phyloP scores from a whole-genome alignment of 148 eudicot species.

The Cornus kousa region DNA sequence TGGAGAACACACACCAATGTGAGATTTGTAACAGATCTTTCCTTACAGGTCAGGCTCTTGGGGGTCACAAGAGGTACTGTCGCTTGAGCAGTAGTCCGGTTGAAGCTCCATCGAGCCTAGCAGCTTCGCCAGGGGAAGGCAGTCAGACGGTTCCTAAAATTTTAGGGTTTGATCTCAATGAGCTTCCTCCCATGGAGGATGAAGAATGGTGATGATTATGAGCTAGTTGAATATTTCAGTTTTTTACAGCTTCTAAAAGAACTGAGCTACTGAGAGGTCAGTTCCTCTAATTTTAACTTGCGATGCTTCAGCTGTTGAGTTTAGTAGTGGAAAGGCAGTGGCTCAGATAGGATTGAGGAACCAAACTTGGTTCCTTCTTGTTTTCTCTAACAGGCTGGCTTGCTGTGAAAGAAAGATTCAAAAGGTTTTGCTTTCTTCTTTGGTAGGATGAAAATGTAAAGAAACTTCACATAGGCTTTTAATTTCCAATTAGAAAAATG shows the following conservation, averaged over 20 bases:
- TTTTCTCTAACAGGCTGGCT: background rate
- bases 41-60: conserved; percentile 43
- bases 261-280: background rate
- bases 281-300: conserved; percentile 8
- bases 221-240: background rate
- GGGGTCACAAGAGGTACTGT: conserved; percentile 42
- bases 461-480: conserved; percentile 5
- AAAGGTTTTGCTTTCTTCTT: conserved; percentile 13
- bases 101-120: conserved; percentile 6
- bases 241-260: background rate
- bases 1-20: conserved; percentile 15
- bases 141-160: background rate
- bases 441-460: conserved; percentile 9
- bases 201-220: conserved; percentile 5
- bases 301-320: background rate
- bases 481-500: no score
- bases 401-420: conserved; percentile 2
- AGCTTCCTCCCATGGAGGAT: conserved; percentile 18
- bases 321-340: background rate
- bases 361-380: conserved; percentile 5
- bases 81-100: conserved; percentile 19
- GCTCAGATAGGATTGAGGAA: background rate
- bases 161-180: conserved; percentile 22
- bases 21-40: conserved; percentile 31
- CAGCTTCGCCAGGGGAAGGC: background rate